Evolutionary conservation across 306 rosid genomes (phyloP).

Genomic region (Trifolium dubium): DNA sequence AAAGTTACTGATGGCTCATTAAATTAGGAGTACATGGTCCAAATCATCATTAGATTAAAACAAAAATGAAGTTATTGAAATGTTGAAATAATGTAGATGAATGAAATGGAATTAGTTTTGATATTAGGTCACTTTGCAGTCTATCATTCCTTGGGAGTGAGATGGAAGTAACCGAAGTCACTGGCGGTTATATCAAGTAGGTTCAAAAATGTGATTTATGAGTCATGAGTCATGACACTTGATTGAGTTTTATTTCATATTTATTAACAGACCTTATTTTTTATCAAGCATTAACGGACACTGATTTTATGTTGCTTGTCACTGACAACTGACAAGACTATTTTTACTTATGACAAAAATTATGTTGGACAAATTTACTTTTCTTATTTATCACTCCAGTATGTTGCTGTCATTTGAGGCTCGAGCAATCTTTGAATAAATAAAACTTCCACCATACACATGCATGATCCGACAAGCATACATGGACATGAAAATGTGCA

Average conservation of each 20-base stretch:
- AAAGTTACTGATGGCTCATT: constrained; percentile 6
- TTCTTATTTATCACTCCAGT: not conserved
- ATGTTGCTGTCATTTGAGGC: not conserved
- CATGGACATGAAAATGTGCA: constrained; percentile 26
- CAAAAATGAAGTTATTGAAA: constrained; percentile 7
- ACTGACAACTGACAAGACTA: not conserved
- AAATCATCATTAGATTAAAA: not conserved
- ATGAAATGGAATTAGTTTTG: not conserved
- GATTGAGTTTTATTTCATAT: not conserved
- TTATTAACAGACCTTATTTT: not conserved
- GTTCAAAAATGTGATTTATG: not conserved
- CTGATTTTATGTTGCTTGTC: constrained; percentile 6
- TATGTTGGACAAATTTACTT: not conserved
- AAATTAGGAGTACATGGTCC: constrained; percentile 14
- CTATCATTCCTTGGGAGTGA: constrained; percentile 14
- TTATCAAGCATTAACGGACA: not conserved
- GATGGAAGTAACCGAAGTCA: not conserved
- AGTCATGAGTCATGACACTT: not conserved
- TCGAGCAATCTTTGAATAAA: not conserved
- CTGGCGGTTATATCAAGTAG: not conserved
- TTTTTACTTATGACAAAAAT: not conserved
- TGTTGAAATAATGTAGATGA: constrained; percentile 7
- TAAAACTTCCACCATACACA: constrained; percentile 18
- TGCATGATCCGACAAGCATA: not conserved
- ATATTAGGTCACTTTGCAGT: not conserved